Percentiles rank a stretch among this genome's conserved stretches.
Conservation (phyloP, 768 basidiomycete species). For the Ramaria sp. region DNA sequence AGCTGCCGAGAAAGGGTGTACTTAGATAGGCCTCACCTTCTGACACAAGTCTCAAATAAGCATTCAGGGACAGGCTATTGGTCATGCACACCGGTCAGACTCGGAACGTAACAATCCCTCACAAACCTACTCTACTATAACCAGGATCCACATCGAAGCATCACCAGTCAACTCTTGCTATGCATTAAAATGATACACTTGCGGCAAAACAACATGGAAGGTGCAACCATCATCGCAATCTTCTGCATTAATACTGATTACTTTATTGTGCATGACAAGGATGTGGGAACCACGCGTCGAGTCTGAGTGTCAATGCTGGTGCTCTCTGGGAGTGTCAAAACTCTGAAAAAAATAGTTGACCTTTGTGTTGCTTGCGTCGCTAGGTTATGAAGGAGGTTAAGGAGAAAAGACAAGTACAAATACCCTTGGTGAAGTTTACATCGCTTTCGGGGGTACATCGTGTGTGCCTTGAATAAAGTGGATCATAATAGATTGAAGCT, state of each 20-base stretch:
- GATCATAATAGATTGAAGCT: too few relatives aligned
- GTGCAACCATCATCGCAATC: conserved; percentile 22
- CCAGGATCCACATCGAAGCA: conserved; percentile 10
- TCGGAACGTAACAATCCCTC: too few relatives aligned
- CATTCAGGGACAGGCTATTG: too few relatives aligned
- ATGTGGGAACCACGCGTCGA: conserved; percentile 60
- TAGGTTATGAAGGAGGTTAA: conserved; percentile 41
- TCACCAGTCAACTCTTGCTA: conserved; percentile 44
- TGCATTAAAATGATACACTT: conserved; percentile 45
- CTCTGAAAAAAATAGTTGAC: conserved; percentile 10
- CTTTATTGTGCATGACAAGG: conserved; percentile 53
- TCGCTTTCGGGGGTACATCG: too few relatives aligned
- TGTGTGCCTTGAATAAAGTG: too few relatives aligned
- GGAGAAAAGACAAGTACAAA: conserved; percentile 38
- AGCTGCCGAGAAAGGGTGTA: too few relatives aligned
- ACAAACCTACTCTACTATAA: too few relatives aligned
- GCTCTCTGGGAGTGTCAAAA: too few relatives aligned
- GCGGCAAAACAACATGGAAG: conserved; percentile 63
- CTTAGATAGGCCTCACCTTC: too few relatives aligned
- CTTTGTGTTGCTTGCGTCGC: conserved; percentile 13
- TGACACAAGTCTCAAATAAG: too few relatives aligned
- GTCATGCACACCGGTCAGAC: too few relatives aligned
- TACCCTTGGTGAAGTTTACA: conserved; percentile 27
- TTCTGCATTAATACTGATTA: too few relatives aligned
- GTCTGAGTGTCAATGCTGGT: conserved; percentile 22